Evolutionary conservation across 495 filamentous ascomycete genomes (phyloP), one percentile per base, ranked within the genome.

Genomic region (Trichoderma orchidacearum): DNA sequence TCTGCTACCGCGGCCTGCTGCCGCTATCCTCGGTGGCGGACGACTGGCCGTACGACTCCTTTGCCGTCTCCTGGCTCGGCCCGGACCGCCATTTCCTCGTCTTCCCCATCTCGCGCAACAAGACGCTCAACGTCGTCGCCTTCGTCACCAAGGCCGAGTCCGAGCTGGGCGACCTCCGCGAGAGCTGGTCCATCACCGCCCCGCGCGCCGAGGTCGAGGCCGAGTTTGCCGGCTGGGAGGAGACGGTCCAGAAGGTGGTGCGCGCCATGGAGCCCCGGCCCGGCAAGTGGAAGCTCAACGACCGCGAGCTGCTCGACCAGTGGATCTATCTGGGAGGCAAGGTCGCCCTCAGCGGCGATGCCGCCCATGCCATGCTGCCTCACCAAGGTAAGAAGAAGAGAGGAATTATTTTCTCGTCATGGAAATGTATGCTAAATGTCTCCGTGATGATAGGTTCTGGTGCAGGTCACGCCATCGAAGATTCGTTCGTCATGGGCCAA

Each of bases 301-400:
- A 72, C 60, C 63, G 69, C 9, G 58, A 68, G 50, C 64, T 65
- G 29, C 45, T 69, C 11, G 58, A 61, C 30, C 56, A 63, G 21
- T 72, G 67, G 69, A 59, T 64, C 30, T 72, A 34, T 11, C 5
- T 57, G 29, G 55, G 55, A 9, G 55, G 55, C 5, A 57, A 66
- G 62, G 56, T 60, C 63, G 59, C 65, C 8, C 51, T 71, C n/a
- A 55, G 67, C 1, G 68, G 68, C 15, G 70, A 71, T 60, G 66
- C 70, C 9, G 67, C 71, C 5, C 68, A 72, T 51, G 71, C 68
- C 23, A 70, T 67, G 66, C 59, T 70, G 8, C 69, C 69, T 17
- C 66, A 69, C 51, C 55, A 57, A 27, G 55, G 58, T 63, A 41
- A 62, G 57, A 52, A 56, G n/a, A n/a, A n/a, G n/a, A n/a, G n/a